Evolutionary conservation across 306 rosid genomes (phyloP).

Genomic region (Erythrophleum fordii): DNA sequence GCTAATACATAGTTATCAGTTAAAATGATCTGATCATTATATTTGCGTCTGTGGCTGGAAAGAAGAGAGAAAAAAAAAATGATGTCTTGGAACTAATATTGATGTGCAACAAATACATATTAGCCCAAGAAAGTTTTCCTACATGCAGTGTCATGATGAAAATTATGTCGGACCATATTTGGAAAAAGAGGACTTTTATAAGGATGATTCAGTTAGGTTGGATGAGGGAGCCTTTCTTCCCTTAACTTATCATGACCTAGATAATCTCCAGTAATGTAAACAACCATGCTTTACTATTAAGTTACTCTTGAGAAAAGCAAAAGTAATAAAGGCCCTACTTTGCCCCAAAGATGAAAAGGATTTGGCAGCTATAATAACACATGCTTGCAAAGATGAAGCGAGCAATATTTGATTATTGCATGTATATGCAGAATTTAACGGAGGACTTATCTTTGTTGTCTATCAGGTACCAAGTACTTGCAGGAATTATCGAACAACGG

Average conservation of each 20-base stretch:
- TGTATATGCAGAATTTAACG: conserved; percentile 25
- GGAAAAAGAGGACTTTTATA: background rate
- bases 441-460: conserved; percentile 18
- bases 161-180: background rate
- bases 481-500: conserved; percentile 86
- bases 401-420: background rate
- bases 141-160: background rate
- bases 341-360: background rate
- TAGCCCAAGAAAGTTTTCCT: background rate
- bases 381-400: conserved; percentile 12
- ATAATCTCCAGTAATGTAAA: background rate
- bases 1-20: background rate
- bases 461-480: conserved; percentile 77
- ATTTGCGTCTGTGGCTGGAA: background rate
- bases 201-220: conserved; percentile 22
- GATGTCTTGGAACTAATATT: background rate
- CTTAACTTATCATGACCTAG: background rate
- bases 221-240: background rate
- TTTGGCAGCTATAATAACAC: conserved; percentile 4
- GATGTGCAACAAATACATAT: background rate
- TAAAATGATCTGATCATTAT: background rate
- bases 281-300: background rate
- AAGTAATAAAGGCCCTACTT: background rate
- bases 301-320: background rate
- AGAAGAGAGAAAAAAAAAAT: background rate